A percentile compares a stretch with the other conserved stretches of the same genome.
These are phyloP conservation scores for Xylaria scruposa DNA, from an alignment of 495 filamentous ascomycete species.

Conservation along the genomic window DNA sequence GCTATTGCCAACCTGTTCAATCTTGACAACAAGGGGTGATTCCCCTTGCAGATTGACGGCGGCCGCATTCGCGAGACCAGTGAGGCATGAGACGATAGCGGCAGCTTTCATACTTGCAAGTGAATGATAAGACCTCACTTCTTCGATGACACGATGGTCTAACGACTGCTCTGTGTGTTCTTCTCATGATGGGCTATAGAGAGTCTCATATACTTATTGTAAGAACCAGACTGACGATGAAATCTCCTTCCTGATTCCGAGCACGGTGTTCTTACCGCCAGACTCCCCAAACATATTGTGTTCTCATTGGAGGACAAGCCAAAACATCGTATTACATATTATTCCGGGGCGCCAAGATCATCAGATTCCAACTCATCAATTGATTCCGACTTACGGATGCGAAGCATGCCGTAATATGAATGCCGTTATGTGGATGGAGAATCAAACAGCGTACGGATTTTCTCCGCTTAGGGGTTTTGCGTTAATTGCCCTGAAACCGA, in stretches of 20 bases:
- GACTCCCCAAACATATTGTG: background rate
- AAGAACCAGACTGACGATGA: background rate
- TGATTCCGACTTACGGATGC: background rate
- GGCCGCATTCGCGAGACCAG: constrained; percentile 6
- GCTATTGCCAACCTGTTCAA: constrained; percentile 10
- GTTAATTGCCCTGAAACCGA: background rate
- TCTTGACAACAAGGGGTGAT: constrained; percentile 17
- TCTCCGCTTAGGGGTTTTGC: background rate
- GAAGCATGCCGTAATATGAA: background rate
- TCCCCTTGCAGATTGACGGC: background rate
- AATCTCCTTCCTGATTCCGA: constrained; percentile 13
- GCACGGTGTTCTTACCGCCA: constrained; percentile 1
- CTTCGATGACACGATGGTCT: background rate
- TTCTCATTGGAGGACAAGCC: constrained; percentile 12
- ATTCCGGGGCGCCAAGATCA: constrained; percentile 7
- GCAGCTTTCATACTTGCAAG: background rate
- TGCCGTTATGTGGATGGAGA: constrained; percentile 5
- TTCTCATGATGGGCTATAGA: background rate
- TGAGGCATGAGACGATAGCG: background rate
- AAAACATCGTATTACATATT: background rate
- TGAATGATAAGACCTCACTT: background rate
- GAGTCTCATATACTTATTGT: background rate
- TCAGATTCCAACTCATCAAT: background rate
- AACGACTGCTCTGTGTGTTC: background rate
- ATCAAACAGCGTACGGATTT: background rate